Percentiles rank a stretch among this genome's conserved stretches.
These are phyloP conservation scores for Smittium culicis DNA, from an alignment of 371 early-diverging fungal species.

Conservation along the genomic window DNA sequence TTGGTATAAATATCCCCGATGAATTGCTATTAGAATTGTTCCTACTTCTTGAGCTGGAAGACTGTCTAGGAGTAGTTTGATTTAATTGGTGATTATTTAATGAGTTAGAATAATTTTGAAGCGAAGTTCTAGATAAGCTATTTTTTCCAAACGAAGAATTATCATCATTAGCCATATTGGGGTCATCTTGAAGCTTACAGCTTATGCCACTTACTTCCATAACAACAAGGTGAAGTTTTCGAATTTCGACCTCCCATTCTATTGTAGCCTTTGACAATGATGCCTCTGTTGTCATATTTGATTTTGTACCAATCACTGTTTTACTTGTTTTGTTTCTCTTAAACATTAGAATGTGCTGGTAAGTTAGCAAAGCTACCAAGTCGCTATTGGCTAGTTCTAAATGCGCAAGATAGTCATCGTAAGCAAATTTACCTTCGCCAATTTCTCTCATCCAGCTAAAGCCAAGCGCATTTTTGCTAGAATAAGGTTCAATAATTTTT, in stretches of 20 bases:
- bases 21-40: conserved; percentile 21
- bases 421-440: conserved; percentile 59
- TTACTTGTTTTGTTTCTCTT: conserved; percentile 33
- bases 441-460: conserved; percentile 79
- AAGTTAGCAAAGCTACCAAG: conserved; percentile 57
- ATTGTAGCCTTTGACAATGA: conserved; percentile 35
- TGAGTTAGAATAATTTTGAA: no score
- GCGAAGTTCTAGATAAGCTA: background rate
- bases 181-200: conserved; percentile 26
- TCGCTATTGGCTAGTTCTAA: conserved; percentile 57
- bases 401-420: conserved; percentile 82
- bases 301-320: conserved; percentile 14
- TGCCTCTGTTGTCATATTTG: conserved; percentile 23
- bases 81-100: background rate
- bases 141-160: no score
- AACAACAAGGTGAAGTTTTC: conserved; percentile 26
- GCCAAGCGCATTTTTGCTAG: conserved; percentile 71
- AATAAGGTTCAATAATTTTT: conserved; percentile 59
- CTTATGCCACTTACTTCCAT: conserved; percentile 28
- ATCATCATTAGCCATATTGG: conserved; percentile 25
- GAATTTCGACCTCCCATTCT: conserved; percentile 47
- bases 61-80: background rate
- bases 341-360: conserved; percentile 48
- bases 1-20: conserved; percentile 43
- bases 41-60: background rate